Base-by-base conservation (phyloP, 2,329 filamentous ascomycete species). In the Ceratocystis smalleyi region DNA sequence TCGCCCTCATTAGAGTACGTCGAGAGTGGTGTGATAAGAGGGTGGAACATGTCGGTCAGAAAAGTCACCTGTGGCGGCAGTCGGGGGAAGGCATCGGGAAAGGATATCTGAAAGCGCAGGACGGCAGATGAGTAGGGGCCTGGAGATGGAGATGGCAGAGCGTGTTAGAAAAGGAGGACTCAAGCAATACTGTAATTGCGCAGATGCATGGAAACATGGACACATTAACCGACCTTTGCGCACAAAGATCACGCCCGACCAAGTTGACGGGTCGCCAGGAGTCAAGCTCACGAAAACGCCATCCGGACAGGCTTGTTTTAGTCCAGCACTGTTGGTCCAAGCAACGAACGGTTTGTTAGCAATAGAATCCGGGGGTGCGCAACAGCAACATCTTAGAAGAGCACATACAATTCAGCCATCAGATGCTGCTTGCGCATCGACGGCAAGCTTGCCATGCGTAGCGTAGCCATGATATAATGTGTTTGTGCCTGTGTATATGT, bases 11-110 rank as follows among this genome's bases (percentile, higher is more conserved):
- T 91, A 51, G 89, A 88, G 77, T 95, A 95, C 2, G 90, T 96
- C n/a, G 91, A 96, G 67, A 95, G 80, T 45, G 94, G 91, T 6
- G 91, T 91, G 69, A 97, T 86, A 51, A 99, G 80, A 19, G 92
- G 92, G 73, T 99, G 92, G 74, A 97, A 99, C 69, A 97, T 87
- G 72, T 97, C 92, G 69, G 89, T 95, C 57, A 84, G 83, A 74
- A 99, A 96, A 64, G 87, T 92, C 68, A 99, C 83, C 19, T 91
- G 79, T 8, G 94, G 94, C 61, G 92, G 89, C 22, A 89, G 76
- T 62, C 80, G 76, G 12, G 92, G 92, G 72, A 95, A 96, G 47
- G 81, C 80, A 67, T 87, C 79, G 43, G 91, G 89, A 70, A 97
- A 97, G 27, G 86, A 86, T 68, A 97, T 87, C 69, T 94, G 86